Conservation (phyloP, 345 rosid species). For the Tarenaya hassleriana region DNA sequence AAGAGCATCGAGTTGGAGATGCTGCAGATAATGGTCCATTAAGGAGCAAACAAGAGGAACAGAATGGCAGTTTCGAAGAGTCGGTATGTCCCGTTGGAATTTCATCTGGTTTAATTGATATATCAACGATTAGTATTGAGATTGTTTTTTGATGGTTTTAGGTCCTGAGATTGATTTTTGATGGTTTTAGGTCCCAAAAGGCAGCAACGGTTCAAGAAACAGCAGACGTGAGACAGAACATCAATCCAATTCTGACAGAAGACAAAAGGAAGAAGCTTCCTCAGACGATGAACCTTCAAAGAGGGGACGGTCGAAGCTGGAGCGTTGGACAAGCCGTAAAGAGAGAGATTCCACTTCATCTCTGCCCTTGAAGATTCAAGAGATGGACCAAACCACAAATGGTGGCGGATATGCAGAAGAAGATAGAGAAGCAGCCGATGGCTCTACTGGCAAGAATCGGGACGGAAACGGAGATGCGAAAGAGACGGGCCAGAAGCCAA, state of each 20-base stretch:
- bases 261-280: slow-evolving; percentile 50
- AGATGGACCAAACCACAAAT: slow-evolving; percentile 38
- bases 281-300: slow-evolving; percentile 78
- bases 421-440: slow-evolving; percentile 34
- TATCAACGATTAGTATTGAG: slow-evolving; percentile 13
- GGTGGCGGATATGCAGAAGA: slow-evolving; percentile 16
- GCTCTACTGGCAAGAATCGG: slow-evolving; percentile 35
- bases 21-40: slow-evolving; percentile 38
- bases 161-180: too few species aligned
- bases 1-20: slow-evolving; percentile 40
- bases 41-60: slow-evolving; percentile 66
- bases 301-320: slow-evolving; percentile 85
- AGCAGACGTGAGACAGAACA: slow-evolving; percentile 31
- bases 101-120: too few species aligned
- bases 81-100: slow-evolving; percentile 61
- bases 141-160: slow-evolving; percentile 35
- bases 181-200: slow-evolving; percentile 52
- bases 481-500: too few species aligned
- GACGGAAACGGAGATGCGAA: too few species aligned
- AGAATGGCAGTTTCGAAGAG: slow-evolving; percentile 48
- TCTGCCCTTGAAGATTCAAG: slow-evolving; percentile 50
- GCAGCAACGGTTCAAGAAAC: slow-evolving; percentile 37
- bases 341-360: slow-evolving; percentile 68
- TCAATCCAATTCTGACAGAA: slow-evolving; percentile 46
- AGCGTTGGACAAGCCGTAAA: slow-evolving; percentile 92